phyloP scores from a whole-genome alignment of 2,329 filamentous ascomycete genomes.

The Clonostachys rhizophaga region DNA sequence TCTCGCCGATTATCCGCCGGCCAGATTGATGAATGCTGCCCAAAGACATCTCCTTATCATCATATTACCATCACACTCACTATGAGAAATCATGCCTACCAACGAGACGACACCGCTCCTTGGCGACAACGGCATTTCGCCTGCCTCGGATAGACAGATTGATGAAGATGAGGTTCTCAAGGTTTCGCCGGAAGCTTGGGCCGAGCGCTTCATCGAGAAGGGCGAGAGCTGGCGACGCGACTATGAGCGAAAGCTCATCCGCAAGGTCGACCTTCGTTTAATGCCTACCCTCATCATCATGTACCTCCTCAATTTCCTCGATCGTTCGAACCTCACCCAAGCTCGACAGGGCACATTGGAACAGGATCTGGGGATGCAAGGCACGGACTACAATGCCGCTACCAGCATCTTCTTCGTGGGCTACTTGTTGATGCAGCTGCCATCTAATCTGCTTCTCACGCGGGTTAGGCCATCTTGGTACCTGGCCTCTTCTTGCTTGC shows the following conservation, averaged over 20 bases:
- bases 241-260: constrained; percentile 26
- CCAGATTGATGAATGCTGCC: too few species aligned
- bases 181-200: background rate
- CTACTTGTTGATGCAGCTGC: constrained; percentile 58
- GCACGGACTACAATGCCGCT: constrained; percentile 53
- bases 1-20: too few species aligned
- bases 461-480: constrained; percentile 48
- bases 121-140: too few species aligned
- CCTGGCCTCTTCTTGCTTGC: constrained; percentile 39
- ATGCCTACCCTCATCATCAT: constrained; percentile 49
- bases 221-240: constrained; percentile 8
- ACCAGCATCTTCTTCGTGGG: constrained; percentile 59
- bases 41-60: too few species aligned
- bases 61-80: too few species aligned
- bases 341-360: constrained; percentile 49
- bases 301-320: constrained; percentile 52
- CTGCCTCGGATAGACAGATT: too few species aligned
- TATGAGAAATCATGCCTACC: too few species aligned
- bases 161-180: too few species aligned
- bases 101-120: too few species aligned
- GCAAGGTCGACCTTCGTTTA: constrained; percentile 46
- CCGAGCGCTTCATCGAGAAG: background rate
- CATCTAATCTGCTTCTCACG: constrained; percentile 54
- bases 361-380: constrained; percentile 44
- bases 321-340: constrained; percentile 48